phyloP scores from a whole-genome alignment of 768 basidiomycete species.

The Macrolepiota fuliginosa region DNA sequence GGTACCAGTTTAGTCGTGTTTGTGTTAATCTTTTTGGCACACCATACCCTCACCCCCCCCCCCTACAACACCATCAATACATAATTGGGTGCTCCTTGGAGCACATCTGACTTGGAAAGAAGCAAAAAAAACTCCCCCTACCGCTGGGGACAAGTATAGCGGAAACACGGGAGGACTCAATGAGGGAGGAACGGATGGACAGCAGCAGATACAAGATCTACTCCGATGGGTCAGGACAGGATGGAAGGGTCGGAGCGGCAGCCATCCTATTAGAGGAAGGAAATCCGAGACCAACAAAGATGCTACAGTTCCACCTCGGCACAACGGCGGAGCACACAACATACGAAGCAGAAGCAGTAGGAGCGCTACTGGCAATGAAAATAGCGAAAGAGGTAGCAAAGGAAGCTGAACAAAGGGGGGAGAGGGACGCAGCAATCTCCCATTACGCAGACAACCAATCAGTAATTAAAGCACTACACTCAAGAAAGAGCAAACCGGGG shows the following conservation, averaged over 20 bases:
- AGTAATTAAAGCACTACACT: constrained; percentile 13
- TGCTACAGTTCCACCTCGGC: constrained; percentile 15
- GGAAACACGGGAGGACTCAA: constrained; percentile 5
- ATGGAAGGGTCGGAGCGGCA: constrained; percentile 22
- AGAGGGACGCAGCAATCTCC: not conserved
- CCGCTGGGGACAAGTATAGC: not conserved
- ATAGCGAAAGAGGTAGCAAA: constrained; percentile 3
- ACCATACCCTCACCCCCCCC: too few species aligned
- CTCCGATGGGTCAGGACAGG: constrained; percentile 19
- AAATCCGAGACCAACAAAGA: not conserved
- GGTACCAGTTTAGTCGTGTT: not conserved
- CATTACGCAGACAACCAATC: constrained; percentile 18
- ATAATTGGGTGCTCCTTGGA: too few species aligned
- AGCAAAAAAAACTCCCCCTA: too few species aligned
- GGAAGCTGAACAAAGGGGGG: not conserved
- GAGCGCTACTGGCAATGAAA: constrained; percentile 18
- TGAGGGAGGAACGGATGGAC: constrained; percentile 2
- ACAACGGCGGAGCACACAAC: constrained; percentile 15
- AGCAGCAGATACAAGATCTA: constrained; percentile 14
- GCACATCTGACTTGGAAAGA: not conserved
- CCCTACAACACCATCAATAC: too few species aligned
- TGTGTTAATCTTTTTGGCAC: too few species aligned
- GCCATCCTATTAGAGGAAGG: constrained; percentile 12
- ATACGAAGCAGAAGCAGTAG: constrained; percentile 22
- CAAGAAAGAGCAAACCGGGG: constrained; percentile 5